Base-by-base conservation (phyloP, 2,329 filamentous ascomycete species). In the Diaporthe aspalathi region DNA sequence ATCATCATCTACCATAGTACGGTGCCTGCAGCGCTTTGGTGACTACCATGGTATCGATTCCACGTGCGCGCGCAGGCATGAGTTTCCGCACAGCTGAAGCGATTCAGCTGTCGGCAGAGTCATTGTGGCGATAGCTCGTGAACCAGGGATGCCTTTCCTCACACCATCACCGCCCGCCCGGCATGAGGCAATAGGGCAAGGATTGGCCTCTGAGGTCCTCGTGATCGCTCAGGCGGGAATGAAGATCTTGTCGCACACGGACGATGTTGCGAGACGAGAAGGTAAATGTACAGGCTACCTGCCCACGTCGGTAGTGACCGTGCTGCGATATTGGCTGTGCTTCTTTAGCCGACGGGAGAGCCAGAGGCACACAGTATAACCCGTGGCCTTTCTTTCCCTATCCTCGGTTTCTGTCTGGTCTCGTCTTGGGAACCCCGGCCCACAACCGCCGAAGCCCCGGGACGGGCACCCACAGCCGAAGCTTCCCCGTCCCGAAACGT, bases 381-480 rank as follows among this genome's bases (percentile, higher is more conserved):
- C 35, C 35, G 5, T 9, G 35, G 35, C 35, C 11, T 38, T 38
- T 11, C 11, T 12, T 12, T 38, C 9, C 35, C 35, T 38, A 5
- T 38, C 9, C 12, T 38, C 35, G 35, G 6, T 57, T 8, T 20
- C 40, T 20, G 32, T 63, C 43, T 35, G 11, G 12, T 11, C 11
- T 8, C 24, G 29, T 27, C 43, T 63, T 63, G 60, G 60, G 60
- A 20, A 65, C 27, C 60, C 60, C 60, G 60, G 60, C 43, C 57
- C 60, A 50, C 29, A 2, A 50, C 20, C 60, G 29, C 60, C 60
- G 60, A 65, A 65, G 60, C 45, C 20, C 60, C 60, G 60, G 60
- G 60, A 49, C 43, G 45, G 60, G n/a, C 60, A 38, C 27, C 60
- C 60, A 65, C 60, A 50, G 45, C 60, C 60, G 60, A 50, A 65